Conservation (phyloP, 805 yeast genomes). For the Kluyveromyces siamensis region DNA sequence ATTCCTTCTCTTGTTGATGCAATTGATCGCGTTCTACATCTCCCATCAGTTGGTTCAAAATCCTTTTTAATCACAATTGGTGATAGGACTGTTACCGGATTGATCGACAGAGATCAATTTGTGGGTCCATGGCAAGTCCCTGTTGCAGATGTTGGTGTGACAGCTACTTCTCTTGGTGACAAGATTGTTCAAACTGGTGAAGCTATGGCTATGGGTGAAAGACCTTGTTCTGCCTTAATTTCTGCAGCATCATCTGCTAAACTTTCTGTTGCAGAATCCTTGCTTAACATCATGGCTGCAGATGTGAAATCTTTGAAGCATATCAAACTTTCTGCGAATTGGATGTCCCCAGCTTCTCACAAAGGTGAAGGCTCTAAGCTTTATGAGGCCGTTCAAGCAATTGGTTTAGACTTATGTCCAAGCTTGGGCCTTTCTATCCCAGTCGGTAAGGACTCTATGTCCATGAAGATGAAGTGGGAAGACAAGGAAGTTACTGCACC, state of each 20-base stretch:
- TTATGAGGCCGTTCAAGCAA: conserved; percentile 94
- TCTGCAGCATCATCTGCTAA: conserved; percentile 88
- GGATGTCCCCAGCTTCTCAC: conserved; percentile 98
- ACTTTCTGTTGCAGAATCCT: conserved; percentile 91
- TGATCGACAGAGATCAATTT: conserved; percentile 95
- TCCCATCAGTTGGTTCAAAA: conserved; percentile 94
- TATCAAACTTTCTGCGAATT: conserved; percentile 88
- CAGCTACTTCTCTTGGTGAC: conserved; percentile 81
- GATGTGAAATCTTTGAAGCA: conserved; percentile 67
- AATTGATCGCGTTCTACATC: conserved; percentile 67
- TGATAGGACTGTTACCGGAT: conserved; percentile 95
- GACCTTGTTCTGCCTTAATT: conserved; percentile 82
- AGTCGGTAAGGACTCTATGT: conserved; percentile 98
- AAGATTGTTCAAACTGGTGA: conserved; percentile 75
- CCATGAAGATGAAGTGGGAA: conserved; percentile 98
- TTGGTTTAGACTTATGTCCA: conserved; percentile 91
- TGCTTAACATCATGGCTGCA: conserved; percentile 82
- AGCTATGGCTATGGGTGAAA: conserved; percentile 96
- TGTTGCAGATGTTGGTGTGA: conserved; percentile 96
- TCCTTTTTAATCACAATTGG: conserved; percentile 95
- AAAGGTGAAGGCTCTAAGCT: conserved; percentile 91
- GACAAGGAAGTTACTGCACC: conserved; percentile 94
- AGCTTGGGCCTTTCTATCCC: conserved; percentile 87
- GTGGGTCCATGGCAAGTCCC: conserved; percentile 99
- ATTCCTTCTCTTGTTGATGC: conserved; percentile 49